phyloP scores from a whole-genome alignment of 148 eudicot species.

The Chenopodium formosanum region DNA sequence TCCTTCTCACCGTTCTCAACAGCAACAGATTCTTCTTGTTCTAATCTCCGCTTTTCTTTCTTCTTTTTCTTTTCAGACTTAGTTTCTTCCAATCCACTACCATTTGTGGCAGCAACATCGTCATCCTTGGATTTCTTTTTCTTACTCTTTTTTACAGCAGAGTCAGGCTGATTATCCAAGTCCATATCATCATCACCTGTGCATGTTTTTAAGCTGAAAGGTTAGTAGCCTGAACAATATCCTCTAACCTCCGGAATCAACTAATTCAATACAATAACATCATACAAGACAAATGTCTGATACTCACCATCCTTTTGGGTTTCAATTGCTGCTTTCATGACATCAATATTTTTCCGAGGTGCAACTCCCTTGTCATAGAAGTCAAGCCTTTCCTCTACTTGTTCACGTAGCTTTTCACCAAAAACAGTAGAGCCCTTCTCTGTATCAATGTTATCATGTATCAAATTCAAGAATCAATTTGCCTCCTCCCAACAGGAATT shows the following conservation, averaged over 20 bases:
- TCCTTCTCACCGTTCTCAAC: slow-evolving; percentile 26
- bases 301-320: slow-evolving; percentile 46
- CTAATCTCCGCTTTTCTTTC: slow-evolving; percentile 60
- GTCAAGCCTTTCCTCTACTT: slow-evolving; percentile 92
- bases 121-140: slow-evolving; percentile 68
- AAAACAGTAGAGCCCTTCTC: slow-evolving; percentile 67
- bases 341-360: slow-evolving; percentile 88
- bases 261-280: neutral
- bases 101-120: slow-evolving; percentile 6
- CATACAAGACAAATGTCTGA: no score
- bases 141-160: slow-evolving; percentile 66
- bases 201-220: neutral
- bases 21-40: slow-evolving; percentile 33
- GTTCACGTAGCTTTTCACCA: slow-evolving; percentile 93
- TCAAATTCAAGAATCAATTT: neutral
- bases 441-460: slow-evolving; percentile 34
- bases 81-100: slow-evolving; percentile 17
- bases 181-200: slow-evolving; percentile 58
- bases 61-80: slow-evolving; percentile 69
- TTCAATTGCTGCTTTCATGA: slow-evolving; percentile 87
- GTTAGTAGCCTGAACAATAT: neutral
- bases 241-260: neutral
- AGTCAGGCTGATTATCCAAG: slow-evolving; percentile 40
- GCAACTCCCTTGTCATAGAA: slow-evolving; percentile 99
- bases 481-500: neutral